Base-by-base conservation (phyloP, 164 flowering plant species). In the Saururus chinensis region DNA sequence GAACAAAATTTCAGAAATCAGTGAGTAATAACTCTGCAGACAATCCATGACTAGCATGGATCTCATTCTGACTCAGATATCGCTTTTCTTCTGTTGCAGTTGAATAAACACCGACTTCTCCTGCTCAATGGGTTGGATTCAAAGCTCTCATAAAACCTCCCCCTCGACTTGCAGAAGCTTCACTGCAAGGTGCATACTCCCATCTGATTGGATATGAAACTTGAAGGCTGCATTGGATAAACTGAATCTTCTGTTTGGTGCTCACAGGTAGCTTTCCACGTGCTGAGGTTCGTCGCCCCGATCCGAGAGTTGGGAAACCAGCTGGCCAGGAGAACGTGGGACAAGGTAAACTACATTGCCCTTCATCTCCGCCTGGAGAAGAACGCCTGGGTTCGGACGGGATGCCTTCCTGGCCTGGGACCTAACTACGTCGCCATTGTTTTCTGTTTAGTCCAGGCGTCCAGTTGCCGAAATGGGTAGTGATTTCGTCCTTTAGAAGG, bases 311-410 rank as follows among this genome's bases (percentile, higher is more conserved):
- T 93, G 56, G 99, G 97, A 21, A 81, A 81, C 79, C 85, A 76
- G 75, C 73, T 93, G 19, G 85, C 91, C 9, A 80, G 82, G 79
- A 85, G 99, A 68, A 88, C 90, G 95, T 66, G 76, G 61, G 80
- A 77, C 76, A 83, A 84, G 70, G 97, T 97, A 41, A 96, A 89
- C 0, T 93, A 85, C 64, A 69, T 93, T 65, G 96, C 97, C 24
- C 96, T 93, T 70, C 99, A 93, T 79, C 73, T 93, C 19, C 79
- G 99, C 60, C 74, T 93, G 90, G 98, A 93, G 69, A 88, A 89
- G 74, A 96, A 93, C 73, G 97, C 89, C 1, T 93, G 98, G 98
- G 93, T 93, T 64, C 86, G 98, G 63, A 93, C 99, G 1, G 99
- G 99, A 8, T 93, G 99, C 62, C 89, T 84, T 67, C 97, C 97